These are phyloP conservation scores for Colletotrichum trifolii DNA, from an alignment of 2,329 filamentous ascomycete genomes.

Conservation along the genomic window DNA sequence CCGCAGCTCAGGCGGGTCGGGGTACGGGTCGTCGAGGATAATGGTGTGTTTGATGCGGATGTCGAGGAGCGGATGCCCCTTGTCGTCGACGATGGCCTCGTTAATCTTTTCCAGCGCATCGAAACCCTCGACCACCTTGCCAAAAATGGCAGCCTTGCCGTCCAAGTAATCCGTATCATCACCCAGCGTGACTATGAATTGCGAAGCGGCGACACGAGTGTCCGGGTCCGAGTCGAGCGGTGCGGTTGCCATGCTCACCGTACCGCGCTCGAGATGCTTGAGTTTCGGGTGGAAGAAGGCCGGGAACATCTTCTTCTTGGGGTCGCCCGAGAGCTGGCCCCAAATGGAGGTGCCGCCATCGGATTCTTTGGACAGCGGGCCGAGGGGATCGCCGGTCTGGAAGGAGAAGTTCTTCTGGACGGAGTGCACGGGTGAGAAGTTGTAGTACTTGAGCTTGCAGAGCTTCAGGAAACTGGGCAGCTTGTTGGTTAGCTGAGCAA, in stretches of 20 bases:
- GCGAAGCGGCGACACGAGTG: conserved; percentile 83
- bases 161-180: conserved; percentile 92
- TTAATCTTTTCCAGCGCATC: conserved; percentile 96
- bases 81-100: conserved; percentile 85
- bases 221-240: conserved; percentile 81
- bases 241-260: conserved; percentile 97
- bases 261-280: conserved; percentile 89
- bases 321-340: conserved; percentile 77
- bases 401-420: conserved; percentile 97
- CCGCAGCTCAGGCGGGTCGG: conserved; percentile 80
- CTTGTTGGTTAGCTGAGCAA: conserved; percentile 60
- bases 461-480: conserved; percentile 91
- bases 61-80: conserved; percentile 89
- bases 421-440: conserved; percentile 91
- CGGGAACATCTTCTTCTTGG: conserved; percentile 79
- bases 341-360: conserved; percentile 96
- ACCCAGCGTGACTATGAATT: conserved; percentile 93
- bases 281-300: conserved; percentile 88
- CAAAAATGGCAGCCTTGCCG: conserved; percentile 94
- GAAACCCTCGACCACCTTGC: conserved; percentile 95
- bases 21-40: conserved; percentile 90
- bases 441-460: conserved; percentile 99
- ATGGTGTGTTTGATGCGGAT: conserved; percentile 95
- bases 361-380: conserved; percentile 83
- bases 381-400: conserved; percentile 94